phyloP scores from a whole-genome alignment of 257 asterid genomes.

The Capsicum baccatum region DNA sequence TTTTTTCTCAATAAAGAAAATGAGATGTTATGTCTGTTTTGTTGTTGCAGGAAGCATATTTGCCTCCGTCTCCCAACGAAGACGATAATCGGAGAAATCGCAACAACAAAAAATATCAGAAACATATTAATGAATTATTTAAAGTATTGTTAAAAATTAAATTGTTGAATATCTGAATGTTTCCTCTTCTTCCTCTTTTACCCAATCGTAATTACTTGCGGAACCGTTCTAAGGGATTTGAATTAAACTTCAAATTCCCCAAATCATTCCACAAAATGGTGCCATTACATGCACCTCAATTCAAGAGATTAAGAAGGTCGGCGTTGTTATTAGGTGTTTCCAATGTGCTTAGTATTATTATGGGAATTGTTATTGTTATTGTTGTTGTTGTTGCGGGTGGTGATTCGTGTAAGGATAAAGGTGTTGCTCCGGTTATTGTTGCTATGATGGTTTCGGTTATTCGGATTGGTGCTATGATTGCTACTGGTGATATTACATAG shows the following conservation, averaged over 20 bases:
- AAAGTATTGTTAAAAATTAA: no score
- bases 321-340: slow-evolving; percentile 34
- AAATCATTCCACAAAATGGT: slow-evolving; percentile 22
- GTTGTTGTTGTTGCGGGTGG: neutral
- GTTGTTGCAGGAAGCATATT: neutral
- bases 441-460: slow-evolving; percentile 24
- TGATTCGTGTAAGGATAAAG: neutral
- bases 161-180: neutral
- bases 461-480: slow-evolving; percentile 36
- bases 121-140: neutral
- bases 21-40: neutral
- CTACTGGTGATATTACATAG: slow-evolving; percentile 5
- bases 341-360: slow-evolving; percentile 22
- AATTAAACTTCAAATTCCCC: neutral
- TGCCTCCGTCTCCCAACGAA: no score
- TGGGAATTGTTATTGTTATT: slow-evolving; percentile 14
- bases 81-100: neutral
- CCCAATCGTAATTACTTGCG: neutral
- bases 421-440: neutral
- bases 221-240: neutral
- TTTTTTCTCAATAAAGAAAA: no score
- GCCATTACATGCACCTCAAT: neutral
- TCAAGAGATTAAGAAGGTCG: slow-evolving; percentile 23
- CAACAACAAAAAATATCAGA: no score
- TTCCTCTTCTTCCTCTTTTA: neutral